Conservation (phyloP, 345 rosid genomes). For the Brassica cretica region DNA sequence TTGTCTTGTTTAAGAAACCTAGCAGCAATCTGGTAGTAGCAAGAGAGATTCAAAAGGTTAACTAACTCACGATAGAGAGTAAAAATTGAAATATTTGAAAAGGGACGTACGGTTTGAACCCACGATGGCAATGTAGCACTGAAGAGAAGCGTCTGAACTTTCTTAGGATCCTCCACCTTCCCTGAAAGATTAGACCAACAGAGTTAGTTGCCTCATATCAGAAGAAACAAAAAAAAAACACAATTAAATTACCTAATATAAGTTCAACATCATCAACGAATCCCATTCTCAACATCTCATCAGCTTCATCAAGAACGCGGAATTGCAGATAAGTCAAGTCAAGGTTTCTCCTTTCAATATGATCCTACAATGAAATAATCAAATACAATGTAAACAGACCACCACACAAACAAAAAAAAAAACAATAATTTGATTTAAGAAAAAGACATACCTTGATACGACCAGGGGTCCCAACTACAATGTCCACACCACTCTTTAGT, state of each 20-base stretch:
- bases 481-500: constrained; percentile 81
- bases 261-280: constrained; percentile 97
- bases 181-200: constrained; percentile 48
- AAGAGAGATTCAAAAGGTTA: not conserved
- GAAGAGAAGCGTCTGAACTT: constrained; percentile 98
- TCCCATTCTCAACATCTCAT: constrained; percentile 98
- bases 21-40: constrained; percentile 54
- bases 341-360: constrained; percentile 70
- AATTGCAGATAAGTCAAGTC: constrained; percentile 66
- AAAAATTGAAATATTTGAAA: not conserved
- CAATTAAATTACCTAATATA: constrained; percentile 62
- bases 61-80: not conserved
- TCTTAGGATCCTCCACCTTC: constrained; percentile 74
- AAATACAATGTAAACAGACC: constrained; percentile 1
- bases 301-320: constrained; percentile 98
- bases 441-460: constrained; percentile 66
- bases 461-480: constrained; percentile 95
- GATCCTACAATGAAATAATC: constrained; percentile 56
- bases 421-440: not conserved
- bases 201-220: not conserved
- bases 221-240: not conserved
- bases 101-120: constrained; percentile 75
- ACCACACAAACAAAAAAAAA: not conserved
- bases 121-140: constrained; percentile 93
- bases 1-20: constrained; percentile 71